Conservation (phyloP, 768 basidiomycete genomes). For the Russula compacta region DNA sequence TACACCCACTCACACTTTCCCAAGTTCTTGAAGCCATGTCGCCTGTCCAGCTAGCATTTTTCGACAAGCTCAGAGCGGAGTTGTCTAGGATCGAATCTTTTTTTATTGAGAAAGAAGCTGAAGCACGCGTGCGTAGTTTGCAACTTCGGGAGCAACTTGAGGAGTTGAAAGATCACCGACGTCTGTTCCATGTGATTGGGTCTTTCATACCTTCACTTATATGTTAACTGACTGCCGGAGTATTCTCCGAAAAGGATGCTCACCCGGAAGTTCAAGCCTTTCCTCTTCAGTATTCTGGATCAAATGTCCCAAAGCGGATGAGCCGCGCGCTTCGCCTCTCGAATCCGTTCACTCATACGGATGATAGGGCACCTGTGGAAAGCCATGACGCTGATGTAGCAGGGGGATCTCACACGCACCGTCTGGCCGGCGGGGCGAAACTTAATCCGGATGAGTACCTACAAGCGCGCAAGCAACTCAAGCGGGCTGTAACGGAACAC, state of each 20-base stretch:
- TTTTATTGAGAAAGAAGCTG: conserved; percentile 61
- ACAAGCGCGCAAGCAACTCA: conserved; percentile 76
- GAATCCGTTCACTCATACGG: background rate
- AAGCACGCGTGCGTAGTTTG: conserved; percentile 40
- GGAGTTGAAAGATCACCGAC: conserved; percentile 15
- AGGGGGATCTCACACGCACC: background rate
- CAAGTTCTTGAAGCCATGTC: conserved; percentile 46
- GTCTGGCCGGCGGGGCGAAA: background rate
- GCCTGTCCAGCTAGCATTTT: conserved; percentile 59
- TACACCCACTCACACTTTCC: conserved; percentile 22
- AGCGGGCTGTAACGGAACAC: conserved; percentile 74
- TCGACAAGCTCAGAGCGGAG: conserved; percentile 66
- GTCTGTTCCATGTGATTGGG: conserved; percentile 6
- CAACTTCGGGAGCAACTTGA: conserved; percentile 20
- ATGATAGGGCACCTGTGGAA: background rate
- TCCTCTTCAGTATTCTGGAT: background rate
- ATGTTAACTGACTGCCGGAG: background rate
- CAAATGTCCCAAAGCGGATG: background rate
- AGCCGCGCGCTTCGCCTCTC: background rate
- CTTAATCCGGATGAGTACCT: conserved; percentile 71
- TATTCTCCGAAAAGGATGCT: background rate
- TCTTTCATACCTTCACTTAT: background rate
- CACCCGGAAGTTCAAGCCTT: background rate
- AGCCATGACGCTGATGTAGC: background rate
- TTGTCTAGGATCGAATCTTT: conserved; percentile 82